Evolutionary conservation across 2,329 filamentous ascomycete genomes (phyloP), one percentile per base, ranked within the genome.

Genomic region (Monilinia fructigena): DNA sequence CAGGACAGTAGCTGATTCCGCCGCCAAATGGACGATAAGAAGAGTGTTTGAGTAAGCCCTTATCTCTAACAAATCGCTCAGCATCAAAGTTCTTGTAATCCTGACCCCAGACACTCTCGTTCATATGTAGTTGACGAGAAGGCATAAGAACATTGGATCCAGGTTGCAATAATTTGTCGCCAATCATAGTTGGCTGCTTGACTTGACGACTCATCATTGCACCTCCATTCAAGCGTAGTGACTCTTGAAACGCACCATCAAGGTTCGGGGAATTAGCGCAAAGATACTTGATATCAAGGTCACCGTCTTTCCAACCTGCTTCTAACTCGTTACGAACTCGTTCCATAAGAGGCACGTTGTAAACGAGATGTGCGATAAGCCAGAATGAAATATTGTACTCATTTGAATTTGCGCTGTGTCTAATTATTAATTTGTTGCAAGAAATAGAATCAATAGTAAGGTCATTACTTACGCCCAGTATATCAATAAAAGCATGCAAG

Each of bases 351-450:
- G 40, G 20, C 2, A 50, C 40, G 23, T 59, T 47, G 7, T 31
- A 31, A 35, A 59, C 28, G 16, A 65, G 26, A 48, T 65, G 55
- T 14, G 62, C 55, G 31, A 67, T 60, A 8, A 65, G 56, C 66
- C 66, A 67, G 55, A 67, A 67, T 4, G 40, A 40, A n/a, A 61
- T 55, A n/a, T 65, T 65, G 26, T 56, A 65, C 20, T 56, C 66
- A 55, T 67, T 67, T 20, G 47, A 58, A 35, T 67, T 67, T 23
- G 63, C 63, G 16, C 66, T 67, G 40, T 26, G 8, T 0, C 16
- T 20, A 12, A 48, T 63, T 28, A 63, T 50, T 14, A 10, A 35
- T 8, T 35, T 7, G 16, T 18, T 45, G 8, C 40, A 12, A 45
- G 40, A 45, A 45, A 14, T 14, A 14, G 40, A 16, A 18, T 5